Percentiles rank a stretch among this genome's conserved stretches.
Conservation (phyloP, 129 eudicot species). For the Escallonia rubra region DNA sequence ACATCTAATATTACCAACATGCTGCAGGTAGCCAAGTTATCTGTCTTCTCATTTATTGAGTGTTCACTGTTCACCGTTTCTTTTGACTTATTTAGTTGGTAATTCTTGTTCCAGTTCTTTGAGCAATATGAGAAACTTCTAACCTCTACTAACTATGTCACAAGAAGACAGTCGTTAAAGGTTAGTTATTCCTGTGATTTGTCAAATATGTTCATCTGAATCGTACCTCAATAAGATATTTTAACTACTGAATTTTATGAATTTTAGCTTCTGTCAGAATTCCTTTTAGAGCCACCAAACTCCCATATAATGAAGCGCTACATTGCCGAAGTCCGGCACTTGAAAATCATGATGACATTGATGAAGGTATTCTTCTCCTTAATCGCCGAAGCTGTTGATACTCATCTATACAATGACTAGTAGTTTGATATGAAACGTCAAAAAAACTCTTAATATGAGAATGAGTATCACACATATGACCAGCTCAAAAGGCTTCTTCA, state of each 20-base stretch:
- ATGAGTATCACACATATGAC: too few relatives aligned
- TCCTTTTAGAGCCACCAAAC: constrained; percentile 92
- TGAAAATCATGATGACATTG: constrained; percentile 93
- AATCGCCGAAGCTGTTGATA: neutral
- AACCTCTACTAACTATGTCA: constrained; percentile 80
- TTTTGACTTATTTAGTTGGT: neutral
- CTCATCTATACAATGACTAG: too few relatives aligned
- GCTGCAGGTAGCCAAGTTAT: too few relatives aligned
- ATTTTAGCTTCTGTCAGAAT: constrained; percentile 81
- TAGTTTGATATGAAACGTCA: too few relatives aligned
- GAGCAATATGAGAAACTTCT: constrained; percentile 79
- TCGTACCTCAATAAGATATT: constrained; percentile 11
- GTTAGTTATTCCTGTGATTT: constrained; percentile 34
- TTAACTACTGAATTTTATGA: constrained; percentile 24
- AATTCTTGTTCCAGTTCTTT: constrained; percentile 62
- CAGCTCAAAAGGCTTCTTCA: too few relatives aligned
- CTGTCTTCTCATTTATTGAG: neutral
- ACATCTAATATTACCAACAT: too few relatives aligned
- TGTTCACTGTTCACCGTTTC: neutral
- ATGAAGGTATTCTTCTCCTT: constrained; percentile 50
- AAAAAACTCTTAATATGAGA: too few relatives aligned
- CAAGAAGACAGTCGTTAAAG: constrained; percentile 98
- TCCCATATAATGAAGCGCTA: constrained; percentile 87
- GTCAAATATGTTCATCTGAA: neutral
- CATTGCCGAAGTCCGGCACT: constrained; percentile 77